Base-by-base conservation (phyloP, 345 rosid species). In the Brassica carinata region DNA sequence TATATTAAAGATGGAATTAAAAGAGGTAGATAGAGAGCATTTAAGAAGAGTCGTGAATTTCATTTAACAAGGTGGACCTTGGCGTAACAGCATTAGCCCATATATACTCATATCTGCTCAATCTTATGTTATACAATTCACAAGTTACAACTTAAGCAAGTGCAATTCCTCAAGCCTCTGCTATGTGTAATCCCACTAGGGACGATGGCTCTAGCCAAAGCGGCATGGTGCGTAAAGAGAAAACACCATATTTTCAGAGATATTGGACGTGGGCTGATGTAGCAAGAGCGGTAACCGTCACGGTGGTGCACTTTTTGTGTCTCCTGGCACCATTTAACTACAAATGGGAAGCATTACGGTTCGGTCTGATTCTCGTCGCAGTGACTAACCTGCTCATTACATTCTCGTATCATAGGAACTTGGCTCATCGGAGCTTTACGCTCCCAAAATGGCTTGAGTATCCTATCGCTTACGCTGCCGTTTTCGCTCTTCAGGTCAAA, bases 381-480 rank as follows among this genome's bases (percentile, higher is more conserved):
- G 77, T 89, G 43, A 92, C 87, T 40, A 75, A 79, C 63, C 80
- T 93, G 63, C 91, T 92, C 69, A 89, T 94, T 27, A 91, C 94
- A 13, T 84, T 90, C 65, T 92, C 90, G 17, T 94, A 75, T 59
- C 97, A 90, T 31, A 81, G 95, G 64, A 89, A 88, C 77, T 89
- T 91, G 79, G 73, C 92, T 68, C 96, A 94, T 48, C 83, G 87
- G 74, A 94, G 95, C 75, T 94, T 94, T 79, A 87, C 85, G 83
- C 77, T 92, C 10, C 94, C 97, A 1, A 92, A 90, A 79, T 90
- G 90, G 95, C 91, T 95, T 1, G 98, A 92, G 55, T 95, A 93
- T 78, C 30, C 83, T 14, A 91, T 88, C 48, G 98, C 99, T 36
- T 91, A 91, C 64, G 86, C 87, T 66, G 96, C 92, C 23, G 86